A percentile compares a stretch with the other conserved stretches of the same genome.
phyloP scores from a whole-genome alignment of 768 basidiomycete genomes.

The Tulasnella sp. region DNA sequence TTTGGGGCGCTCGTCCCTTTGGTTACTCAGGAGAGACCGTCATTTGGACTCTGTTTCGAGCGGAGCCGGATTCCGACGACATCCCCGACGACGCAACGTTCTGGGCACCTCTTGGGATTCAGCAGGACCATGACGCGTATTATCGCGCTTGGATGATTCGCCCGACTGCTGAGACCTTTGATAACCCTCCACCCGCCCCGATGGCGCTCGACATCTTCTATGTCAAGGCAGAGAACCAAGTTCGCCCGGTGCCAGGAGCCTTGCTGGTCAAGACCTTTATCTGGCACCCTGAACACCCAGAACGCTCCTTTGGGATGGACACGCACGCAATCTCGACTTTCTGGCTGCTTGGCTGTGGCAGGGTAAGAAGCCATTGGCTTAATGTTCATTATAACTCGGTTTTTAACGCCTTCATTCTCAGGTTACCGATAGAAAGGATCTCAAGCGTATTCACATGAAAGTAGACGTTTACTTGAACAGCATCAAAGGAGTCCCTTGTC shows the following conservation, averaged over 20 bases:
- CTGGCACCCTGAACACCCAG: background rate
- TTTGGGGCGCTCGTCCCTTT: constrained; percentile 15
- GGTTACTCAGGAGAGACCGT: constrained; percentile 3
- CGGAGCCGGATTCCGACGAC: constrained; percentile 11
- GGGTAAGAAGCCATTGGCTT: background rate
- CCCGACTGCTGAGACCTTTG: background rate
- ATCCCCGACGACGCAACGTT: background rate
- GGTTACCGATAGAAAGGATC: constrained; percentile 15
- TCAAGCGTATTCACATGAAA: constrained; percentile 11
- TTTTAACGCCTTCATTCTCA: background rate
- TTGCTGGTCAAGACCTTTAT: constrained; percentile 5
- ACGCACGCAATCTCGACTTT: constrained; percentile 4
- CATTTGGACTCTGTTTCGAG: constrained; percentile 13
- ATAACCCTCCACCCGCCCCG: background rate
- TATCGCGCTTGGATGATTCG: constrained; percentile 11
- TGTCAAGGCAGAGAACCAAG: background rate
- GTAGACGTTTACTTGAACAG: constrained; percentile 3
- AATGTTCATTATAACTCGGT: background rate
- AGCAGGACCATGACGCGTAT: background rate
- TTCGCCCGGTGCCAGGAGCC: background rate
- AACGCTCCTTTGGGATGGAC: background rate
- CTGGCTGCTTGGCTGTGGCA: constrained; percentile 12
- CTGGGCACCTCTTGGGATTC: constrained; percentile 15
- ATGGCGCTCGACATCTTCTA: background rate
- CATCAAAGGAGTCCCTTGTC: background rate